phyloP scores from a whole-genome alignment of 2,329 filamentous ascomycete species.

The Daldinia sp. region DNA sequence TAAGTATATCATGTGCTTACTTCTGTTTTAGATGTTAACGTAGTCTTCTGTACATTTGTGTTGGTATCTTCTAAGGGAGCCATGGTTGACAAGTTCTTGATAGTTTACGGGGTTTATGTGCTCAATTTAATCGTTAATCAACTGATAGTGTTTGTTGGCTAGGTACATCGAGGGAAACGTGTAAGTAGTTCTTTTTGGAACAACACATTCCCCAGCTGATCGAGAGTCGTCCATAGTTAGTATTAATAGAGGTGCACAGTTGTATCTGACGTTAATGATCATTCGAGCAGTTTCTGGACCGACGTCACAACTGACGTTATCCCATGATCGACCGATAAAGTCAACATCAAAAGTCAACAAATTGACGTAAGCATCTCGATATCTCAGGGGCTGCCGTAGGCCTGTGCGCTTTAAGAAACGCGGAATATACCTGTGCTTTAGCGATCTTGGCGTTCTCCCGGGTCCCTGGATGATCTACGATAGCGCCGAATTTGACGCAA shows the following conservation, averaged over 20 bases:
- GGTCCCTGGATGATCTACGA: constrained; percentile 15
- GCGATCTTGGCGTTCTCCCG: constrained; percentile 13
- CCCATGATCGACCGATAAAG: not conserved
- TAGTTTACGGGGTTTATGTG: not conserved
- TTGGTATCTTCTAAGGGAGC: not conserved
- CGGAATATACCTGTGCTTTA: constrained; percentile 8
- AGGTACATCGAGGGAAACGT: not conserved
- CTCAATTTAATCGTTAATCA: not conserved
- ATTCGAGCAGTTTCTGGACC: not conserved
- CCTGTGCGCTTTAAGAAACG: not conserved
- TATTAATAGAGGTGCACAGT: not conserved
- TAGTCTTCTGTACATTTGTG: not conserved
- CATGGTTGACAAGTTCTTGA: not conserved
- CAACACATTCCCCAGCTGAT: not conserved
- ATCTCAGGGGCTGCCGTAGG: not conserved
- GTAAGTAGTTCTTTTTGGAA: not conserved
- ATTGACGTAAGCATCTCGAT: not conserved
- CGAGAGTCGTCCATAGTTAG: not conserved
- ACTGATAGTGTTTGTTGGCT: not conserved
- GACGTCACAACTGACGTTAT: constrained; percentile 1
- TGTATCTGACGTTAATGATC: not conserved
- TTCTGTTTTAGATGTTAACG: not conserved
- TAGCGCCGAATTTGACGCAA: not conserved
- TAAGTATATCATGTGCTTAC: not conserved
- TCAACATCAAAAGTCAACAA: not conserved